Evolutionary conservation across 2,329 filamentous ascomycete species (phyloP).

Genomic region (Talaromyces sp.): DNA sequence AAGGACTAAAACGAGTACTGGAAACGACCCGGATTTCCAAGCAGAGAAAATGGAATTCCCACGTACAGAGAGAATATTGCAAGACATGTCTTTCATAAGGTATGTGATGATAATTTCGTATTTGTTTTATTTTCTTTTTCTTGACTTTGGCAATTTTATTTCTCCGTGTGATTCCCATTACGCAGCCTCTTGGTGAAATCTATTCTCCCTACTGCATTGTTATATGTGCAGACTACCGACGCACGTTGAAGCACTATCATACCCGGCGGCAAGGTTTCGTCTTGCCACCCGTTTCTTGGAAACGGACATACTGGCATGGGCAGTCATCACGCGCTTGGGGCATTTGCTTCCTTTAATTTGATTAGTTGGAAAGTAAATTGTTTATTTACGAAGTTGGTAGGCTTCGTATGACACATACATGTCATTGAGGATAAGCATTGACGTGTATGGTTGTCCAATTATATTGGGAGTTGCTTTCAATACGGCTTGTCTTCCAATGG

Average conservation of each 20-base stretch:
- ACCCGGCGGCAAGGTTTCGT: not conserved
- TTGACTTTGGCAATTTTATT: conserved; percentile 13
- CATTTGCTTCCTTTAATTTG: not conserved
- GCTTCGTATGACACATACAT: not conserved
- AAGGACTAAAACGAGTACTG: conserved; percentile 52
- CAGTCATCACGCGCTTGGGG: not conserved
- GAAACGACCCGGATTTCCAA: conserved; percentile 62
- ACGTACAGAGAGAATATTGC: conserved; percentile 54
- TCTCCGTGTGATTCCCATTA: not conserved
- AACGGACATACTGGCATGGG: not conserved
- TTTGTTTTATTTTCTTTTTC: conserved; percentile 8
- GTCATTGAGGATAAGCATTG: not conserved
- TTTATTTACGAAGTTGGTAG: not conserved
- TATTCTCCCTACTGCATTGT: not conserved
- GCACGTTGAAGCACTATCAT: not conserved
- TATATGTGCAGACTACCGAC: not conserved
- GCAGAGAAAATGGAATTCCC: conserved; percentile 57
- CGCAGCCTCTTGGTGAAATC: not conserved
- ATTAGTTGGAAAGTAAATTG: not conserved
- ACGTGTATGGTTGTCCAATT: not conserved
- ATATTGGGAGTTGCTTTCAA: not conserved
- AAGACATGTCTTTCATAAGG: conserved; percentile 69
- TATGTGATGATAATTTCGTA: conserved; percentile 41
- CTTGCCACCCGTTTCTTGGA: not conserved
- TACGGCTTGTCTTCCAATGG: not conserved